phyloP scores from a whole-genome alignment of 352 stramenopile species.

The Globisporangium canariense region DNA sequence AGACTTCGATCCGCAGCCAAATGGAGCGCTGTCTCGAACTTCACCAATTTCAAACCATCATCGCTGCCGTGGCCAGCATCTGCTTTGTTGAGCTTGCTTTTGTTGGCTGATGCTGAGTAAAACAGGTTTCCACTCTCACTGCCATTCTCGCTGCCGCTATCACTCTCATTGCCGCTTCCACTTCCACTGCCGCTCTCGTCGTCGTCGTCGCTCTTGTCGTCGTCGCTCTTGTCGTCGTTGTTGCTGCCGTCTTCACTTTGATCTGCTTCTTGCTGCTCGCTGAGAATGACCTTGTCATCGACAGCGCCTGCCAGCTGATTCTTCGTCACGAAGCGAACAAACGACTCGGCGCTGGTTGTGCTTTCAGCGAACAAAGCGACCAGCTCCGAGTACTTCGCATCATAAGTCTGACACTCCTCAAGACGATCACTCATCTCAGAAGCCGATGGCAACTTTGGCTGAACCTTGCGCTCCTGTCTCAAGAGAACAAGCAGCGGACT shows the following conservation, averaged over 20 bases:
- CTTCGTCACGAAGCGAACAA: conserved; percentile 21
- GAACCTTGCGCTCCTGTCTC: conserved; percentile 22
- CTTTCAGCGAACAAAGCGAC: conserved; percentile 52
- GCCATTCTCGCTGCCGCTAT: conserved; percentile 9
- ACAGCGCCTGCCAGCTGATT: background rate
- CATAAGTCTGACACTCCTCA: conserved; percentile 29
- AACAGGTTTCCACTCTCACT: background rate
- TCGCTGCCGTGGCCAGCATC: background rate
- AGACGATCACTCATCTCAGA: conserved; percentile 35
- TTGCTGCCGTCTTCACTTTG: conserved; percentile 20
- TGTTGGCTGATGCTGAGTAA: background rate
- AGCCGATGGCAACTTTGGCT: conserved; percentile 14
- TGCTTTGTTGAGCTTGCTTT: background rate
- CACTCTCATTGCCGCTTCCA: conserved; percentile 14
- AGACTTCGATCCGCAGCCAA: conserved; percentile 44
- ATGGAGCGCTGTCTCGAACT: conserved; percentile 51
- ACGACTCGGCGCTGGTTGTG: conserved; percentile 31
- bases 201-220: conserved; percentile 16
- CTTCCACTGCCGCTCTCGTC: conserved; percentile 12
- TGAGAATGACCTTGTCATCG: background rate
- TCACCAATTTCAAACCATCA: conserved; percentile 28
- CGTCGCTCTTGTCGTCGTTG: conserved; percentile 12
- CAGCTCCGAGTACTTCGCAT: conserved; percentile 39
- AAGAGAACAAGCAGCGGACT: conserved; percentile 57
- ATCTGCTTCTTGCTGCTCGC: conserved; percentile 1